These are phyloP conservation scores for Tetrastigma voinierianum DNA, from an alignment of 164 flowering plant species.

Conservation along the genomic window DNA sequence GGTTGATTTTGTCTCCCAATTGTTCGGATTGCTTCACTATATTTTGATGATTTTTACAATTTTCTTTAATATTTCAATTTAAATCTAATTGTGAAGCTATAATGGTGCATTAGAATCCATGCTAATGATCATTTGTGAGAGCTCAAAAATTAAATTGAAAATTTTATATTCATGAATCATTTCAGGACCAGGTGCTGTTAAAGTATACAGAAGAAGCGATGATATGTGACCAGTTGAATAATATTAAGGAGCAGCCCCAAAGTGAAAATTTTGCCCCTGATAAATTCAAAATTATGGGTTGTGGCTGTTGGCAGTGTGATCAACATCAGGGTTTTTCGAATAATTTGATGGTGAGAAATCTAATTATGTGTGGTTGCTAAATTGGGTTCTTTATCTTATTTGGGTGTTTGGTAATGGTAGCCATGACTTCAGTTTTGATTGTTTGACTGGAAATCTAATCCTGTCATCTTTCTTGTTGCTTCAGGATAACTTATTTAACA, in stretches of 20 bases:
- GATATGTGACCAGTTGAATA: conserved; percentile 59
- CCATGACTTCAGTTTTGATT: background rate
- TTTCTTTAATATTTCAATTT: too few relatives aligned
- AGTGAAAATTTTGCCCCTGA: conserved; percentile 12
- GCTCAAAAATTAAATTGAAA: background rate
- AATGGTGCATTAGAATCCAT: too few relatives aligned
- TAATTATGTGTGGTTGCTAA: background rate
- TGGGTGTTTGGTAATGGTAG: background rate
- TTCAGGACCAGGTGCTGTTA: conserved; percentile 72
- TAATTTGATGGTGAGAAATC: conserved; percentile 28
- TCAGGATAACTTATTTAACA: conserved; percentile 27
- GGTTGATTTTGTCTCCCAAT: too few relatives aligned
- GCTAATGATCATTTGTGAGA: too few relatives aligned
- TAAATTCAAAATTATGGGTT: conserved; percentile 18
- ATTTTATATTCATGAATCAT: background rate
- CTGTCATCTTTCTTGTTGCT: conserved; percentile 7
- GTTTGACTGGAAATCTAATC: background rate
- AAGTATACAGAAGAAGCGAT: conserved; percentile 91
- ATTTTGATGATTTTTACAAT: too few relatives aligned
- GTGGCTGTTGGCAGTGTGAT: conserved; percentile 47
- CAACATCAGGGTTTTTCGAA: conserved; percentile 27
- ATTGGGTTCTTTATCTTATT: background rate
- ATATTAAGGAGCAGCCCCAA: conserved; percentile 38
- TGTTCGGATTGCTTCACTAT: too few relatives aligned
- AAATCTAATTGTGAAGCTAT: too few relatives aligned